phyloP scores from a whole-genome alignment of 2,329 filamentous ascomycete species.

The Penicillium hesseltinei region DNA sequence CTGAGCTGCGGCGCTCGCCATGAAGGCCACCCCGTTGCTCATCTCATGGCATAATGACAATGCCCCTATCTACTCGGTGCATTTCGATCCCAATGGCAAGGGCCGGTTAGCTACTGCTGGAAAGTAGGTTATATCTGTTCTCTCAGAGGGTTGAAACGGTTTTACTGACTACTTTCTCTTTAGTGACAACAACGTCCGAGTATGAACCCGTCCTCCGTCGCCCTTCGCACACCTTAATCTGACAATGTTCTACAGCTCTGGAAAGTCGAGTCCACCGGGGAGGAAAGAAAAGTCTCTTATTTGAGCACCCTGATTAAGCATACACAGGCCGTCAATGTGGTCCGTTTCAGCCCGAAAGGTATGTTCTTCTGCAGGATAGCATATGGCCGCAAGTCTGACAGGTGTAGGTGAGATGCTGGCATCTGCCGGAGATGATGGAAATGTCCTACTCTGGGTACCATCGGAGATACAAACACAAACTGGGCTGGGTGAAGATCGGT shows the following conservation, averaged over 20 bases:
- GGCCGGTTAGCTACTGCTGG: constrained; percentile 89
- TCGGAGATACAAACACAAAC: constrained; percentile 68
- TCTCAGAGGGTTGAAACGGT: not conserved
- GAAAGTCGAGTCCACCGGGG: constrained; percentile 81
- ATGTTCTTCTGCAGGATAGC: constrained; percentile 19
- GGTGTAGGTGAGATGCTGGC: constrained; percentile 80
- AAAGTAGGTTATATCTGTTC: constrained; percentile 52
- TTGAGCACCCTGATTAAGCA: constrained; percentile 89
- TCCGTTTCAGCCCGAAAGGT: constrained; percentile 94
- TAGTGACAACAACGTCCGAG: constrained; percentile 87
- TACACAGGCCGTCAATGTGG: constrained; percentile 96
- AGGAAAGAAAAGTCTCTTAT: constrained; percentile 86
- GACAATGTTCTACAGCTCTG: constrained; percentile 65
- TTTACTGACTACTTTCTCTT: constrained; percentile 16
- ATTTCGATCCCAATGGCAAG: constrained; percentile 91
- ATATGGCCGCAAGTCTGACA: constrained; percentile 24
- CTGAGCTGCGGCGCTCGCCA: constrained; percentile 48
- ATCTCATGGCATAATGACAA: constrained; percentile 99
- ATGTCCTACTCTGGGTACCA: constrained; percentile 93
- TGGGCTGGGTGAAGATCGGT: constrained; percentile 75
- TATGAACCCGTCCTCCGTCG: constrained; percentile 48
- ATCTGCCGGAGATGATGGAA: constrained; percentile 94
- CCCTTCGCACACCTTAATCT: constrained; percentile 30
- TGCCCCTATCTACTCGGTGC: constrained; percentile 92
- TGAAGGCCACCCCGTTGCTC: constrained; percentile 95